phyloP scores from a whole-genome alignment of 2,329 filamentous ascomycete genomes.

The Lasiodiplodia theobromae region DNA sequence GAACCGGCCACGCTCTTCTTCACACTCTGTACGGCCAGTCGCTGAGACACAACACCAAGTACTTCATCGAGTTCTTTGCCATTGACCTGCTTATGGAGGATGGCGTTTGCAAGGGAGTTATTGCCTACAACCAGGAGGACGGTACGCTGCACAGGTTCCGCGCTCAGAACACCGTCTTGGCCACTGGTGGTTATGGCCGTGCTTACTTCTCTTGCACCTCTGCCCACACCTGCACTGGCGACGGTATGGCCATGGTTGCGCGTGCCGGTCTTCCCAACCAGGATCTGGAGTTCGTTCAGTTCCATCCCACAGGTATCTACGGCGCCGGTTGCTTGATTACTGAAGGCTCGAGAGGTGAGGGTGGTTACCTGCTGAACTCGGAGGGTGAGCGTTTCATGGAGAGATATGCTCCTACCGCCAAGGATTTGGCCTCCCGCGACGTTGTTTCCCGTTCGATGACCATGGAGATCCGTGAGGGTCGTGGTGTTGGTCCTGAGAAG shows the following conservation, averaged over 20 bases:
- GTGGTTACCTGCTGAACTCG: conserved; percentile 95
- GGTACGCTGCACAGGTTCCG: conserved; percentile 97
- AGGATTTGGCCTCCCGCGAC: conserved; percentile 95
- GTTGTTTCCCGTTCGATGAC: conserved; percentile 99
- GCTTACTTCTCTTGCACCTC: conserved; percentile 99
- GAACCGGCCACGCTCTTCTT: conserved; percentile 95
- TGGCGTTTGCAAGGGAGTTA: conserved; percentile 92
- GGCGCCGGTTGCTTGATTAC: conserved; percentile 98
- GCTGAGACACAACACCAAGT: conserved; percentile 96
- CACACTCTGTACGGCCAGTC: conserved; percentile 99
- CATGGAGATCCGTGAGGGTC: conserved; percentile 95
- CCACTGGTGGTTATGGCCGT: conserved; percentile 96
- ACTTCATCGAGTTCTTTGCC: conserved; percentile 99
- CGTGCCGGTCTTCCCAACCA: conserved; percentile 98
- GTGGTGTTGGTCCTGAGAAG: conserved; percentile 95
- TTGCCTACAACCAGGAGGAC: conserved; percentile 99
- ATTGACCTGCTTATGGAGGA: conserved; percentile 97
- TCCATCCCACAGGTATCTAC: conserved; percentile 99
- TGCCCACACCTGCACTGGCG: conserved; percentile 97
- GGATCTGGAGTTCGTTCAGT: conserved; percentile 99
- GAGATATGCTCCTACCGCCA: conserved; percentile 94
- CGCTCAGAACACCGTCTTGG: conserved; percentile 94
- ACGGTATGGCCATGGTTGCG: conserved; percentile 99
- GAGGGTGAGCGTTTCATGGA: conserved; percentile 99
- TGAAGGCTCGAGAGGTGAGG: conserved; percentile 96